phyloP scores from a whole-genome alignment of 139 green algal species.

The Spirogloea muscicola region DNA sequence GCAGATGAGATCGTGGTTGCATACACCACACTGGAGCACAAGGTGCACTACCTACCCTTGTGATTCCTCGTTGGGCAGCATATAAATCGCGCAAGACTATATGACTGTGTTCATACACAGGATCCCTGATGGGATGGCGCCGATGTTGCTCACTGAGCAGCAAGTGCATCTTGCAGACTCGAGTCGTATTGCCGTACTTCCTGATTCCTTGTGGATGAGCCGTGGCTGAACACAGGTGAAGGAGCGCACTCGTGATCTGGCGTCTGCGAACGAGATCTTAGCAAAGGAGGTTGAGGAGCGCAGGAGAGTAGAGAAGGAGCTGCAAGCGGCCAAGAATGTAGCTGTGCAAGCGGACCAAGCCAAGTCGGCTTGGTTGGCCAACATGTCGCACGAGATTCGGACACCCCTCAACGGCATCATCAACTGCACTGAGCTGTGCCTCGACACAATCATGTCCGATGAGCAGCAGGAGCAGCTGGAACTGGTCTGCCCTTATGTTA shows the following conservation, averaged over 20 bases:
- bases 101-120: too few species aligned
- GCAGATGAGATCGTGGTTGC: constrained; percentile 11
- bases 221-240: neutral
- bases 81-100: too few species aligned
- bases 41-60: constrained; percentile 1
- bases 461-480: constrained; percentile 21
- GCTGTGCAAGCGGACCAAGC: neutral
- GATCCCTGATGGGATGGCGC: too few species aligned
- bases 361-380: constrained; percentile 9
- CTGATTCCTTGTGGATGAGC: too few species aligned
- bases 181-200: too few species aligned
- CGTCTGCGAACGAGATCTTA: neutral
- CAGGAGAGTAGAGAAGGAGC: neutral
- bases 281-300: neutral
- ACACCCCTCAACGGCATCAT: constrained; percentile 16
- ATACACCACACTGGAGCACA: constrained; percentile 31
- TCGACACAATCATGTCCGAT: neutral
- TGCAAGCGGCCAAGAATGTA: neutral
- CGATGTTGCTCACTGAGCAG: too few species aligned
- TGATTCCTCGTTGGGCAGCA: neutral
- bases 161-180: too few species aligned
- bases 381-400: constrained; percentile 20
- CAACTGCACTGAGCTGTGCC: constrained; percentile 21
- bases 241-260: constrained; percentile 7
- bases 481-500: too few species aligned